Evolutionary conservation across 163 green algal genomes (phyloP).

Genomic region (Chloroidium sp.): DNA sequence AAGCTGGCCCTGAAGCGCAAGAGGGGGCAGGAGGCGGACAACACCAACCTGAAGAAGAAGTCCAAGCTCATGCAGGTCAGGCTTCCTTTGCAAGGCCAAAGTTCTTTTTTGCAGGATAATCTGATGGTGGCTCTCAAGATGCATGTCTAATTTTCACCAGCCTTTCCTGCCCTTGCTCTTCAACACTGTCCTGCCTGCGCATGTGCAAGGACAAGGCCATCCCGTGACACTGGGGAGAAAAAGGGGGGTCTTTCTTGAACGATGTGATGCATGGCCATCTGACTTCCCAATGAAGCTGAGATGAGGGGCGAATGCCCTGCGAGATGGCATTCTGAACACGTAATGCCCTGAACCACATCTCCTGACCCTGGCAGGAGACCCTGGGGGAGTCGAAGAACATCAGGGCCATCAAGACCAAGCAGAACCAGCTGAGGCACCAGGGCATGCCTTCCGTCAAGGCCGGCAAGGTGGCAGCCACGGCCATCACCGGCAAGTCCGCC

Average conservation of each 20-base stretch:
- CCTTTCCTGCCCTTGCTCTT: no score
- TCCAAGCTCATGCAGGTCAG: not conserved
- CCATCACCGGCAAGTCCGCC: conserved; percentile 21
- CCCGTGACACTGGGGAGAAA: not conserved
- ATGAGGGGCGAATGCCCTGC: not conserved
- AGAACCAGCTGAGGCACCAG: conserved; percentile 43
- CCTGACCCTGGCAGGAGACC: conserved; percentile 26
- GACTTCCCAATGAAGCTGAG: not conserved
- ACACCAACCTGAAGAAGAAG: not conserved
- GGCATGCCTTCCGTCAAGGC: conserved; percentile 48
- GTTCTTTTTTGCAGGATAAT: not conserved
- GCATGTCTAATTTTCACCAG: not conserved
- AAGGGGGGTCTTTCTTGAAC: not conserved
- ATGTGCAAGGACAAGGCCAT: not conserved
- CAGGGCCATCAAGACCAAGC: conserved; percentile 48
- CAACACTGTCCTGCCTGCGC: no score
- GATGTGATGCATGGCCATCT: not conserved
- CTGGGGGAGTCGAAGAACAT: conserved; percentile 23
- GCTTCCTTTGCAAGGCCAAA: not conserved
- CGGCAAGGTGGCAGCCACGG: conserved; percentile 39
- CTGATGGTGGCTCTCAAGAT: not conserved
- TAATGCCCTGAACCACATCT: not conserved
- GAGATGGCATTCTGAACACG: not conserved
- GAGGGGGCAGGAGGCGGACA: not conserved
- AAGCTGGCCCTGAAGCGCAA: conserved; percentile 4